Base-by-base conservation (phyloP, 1,284 basidiomycete species). In the Sanghuangporus baumii region DNA sequence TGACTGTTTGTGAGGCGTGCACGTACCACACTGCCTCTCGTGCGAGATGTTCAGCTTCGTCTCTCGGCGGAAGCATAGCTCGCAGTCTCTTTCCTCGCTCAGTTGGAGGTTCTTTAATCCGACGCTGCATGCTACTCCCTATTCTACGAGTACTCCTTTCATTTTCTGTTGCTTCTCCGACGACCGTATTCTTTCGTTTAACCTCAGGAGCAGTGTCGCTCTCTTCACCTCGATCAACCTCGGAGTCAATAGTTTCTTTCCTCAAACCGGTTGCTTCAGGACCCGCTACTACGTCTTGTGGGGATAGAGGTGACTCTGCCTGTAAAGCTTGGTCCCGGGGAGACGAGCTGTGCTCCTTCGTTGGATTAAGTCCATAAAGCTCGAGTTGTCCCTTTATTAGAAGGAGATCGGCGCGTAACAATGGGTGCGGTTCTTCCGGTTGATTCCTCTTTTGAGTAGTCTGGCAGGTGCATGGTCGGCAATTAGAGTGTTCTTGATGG, bases 351-450 rank as follows among this genome's bases (percentile, higher is more conserved):
- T 51, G 18, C 8, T 51, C 26, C 11, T 51, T 51, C 26, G 26
- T 14, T 23, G 48, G 48, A 31, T 51, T 31, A 1, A 51, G 48
- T 16, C 55, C 61, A 37, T 62, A 62, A 7, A 62, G 47, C 23
- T 57, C 55, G 56, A 62, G 56, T n/a, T 62, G 55, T 16, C 55
- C 51, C 36, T 71, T 71, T 47, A 71, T 62, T 34, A 66, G 56
- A 14, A 71, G 66, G 3, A 69, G 58, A n/a, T 70, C 68, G 41
- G 66, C 65, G 26, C 64, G 64, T 8, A 71, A 62, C 20, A 71
- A 64, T 12, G 69, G 70, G 63, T 71, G 70, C 11, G 55, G 55
- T n/a, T 40, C 20, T 51, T 5, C 48, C 14, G 48, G 48, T 51
- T 51, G 48, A 31, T 51, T 23, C 18, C 26, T 23, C 26, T 43